Evolutionary conservation across 1,139 yeast genomes (phyloP), one percentile per base, ranked within the genome.

Genomic region (Saccharomyces hybrid): DNA sequence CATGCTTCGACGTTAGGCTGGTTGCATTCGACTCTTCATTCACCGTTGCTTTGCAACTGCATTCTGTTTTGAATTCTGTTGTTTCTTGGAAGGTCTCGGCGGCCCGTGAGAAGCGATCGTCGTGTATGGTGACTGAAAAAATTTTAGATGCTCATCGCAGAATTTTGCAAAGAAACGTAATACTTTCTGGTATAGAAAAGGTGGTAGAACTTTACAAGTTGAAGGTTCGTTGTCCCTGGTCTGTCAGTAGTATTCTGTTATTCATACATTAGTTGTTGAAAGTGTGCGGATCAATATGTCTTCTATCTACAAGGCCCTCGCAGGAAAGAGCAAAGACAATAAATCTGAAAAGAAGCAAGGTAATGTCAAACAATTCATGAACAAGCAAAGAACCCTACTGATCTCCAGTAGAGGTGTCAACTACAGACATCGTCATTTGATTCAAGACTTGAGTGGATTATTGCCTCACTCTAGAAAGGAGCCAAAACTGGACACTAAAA

Each of bases 401-500:
- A 88, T 93, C 67, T 88, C 97, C 3, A 90, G 97, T 48, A 82
- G 99, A 71, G 99, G 99, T 60, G 88, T 91, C 55, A 91, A 91
- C 47, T 88, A 78, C 72, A 84, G 99, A 75, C 99, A 93, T 70
- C 91, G 99, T 68, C 98, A 95, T 73, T 76, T 95, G 66, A 88
- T 93, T 62, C 80, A 82, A 63, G 99, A 95, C 73, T 75, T 93
- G 61, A 77, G 83, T 59, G 75, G 83, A 48, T 77, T 95, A 70
- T 74, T 95, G 70, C 99, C 99, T 58, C 99, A 93, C 70, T 88
- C 96, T 48, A 84, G 97, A 72, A 93, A 91, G 70, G 99, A 93
- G 73, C 96, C 98, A 58, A 93, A 95, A 73, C 80, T 93, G 66
- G 99, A 95, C 72, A 85, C 91, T 59, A 95, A 93, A 74, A 88